These are phyloP conservation scores for Schwanniomyces occidentalis DNA, from an alignment of 805 yeast species.

Conservation along the genomic window DNA sequence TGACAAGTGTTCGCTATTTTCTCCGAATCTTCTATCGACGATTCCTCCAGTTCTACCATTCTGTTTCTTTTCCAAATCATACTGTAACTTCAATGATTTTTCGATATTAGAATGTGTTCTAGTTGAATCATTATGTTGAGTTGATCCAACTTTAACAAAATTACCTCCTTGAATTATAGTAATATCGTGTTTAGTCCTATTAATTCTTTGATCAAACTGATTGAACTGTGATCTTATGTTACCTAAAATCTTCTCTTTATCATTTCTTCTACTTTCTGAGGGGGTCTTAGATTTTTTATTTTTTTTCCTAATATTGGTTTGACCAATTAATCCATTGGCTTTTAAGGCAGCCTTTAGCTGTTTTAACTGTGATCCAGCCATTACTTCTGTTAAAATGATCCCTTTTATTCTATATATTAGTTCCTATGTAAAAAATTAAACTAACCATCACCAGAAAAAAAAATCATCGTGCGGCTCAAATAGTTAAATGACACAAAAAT, in stretches of 20 bases:
- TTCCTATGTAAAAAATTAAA: not conserved
- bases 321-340: constrained; percentile 83
- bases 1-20: constrained; percentile 63
- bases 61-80: constrained; percentile 60
- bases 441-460: constrained; percentile 5
- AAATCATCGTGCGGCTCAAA: constrained; percentile 17
- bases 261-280: constrained; percentile 69
- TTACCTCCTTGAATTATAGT: constrained; percentile 41
- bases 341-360: constrained; percentile 75
- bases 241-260: constrained; percentile 52
- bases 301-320: constrained; percentile 65
- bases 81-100: constrained; percentile 52
- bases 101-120: constrained; percentile 36
- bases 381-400: constrained; percentile 17
- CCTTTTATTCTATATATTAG: not conserved
- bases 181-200: constrained; percentile 61
- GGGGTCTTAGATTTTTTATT: constrained; percentile 50
- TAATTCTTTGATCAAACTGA: constrained; percentile 80
- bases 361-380: constrained; percentile 90
- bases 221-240: constrained; percentile 82
- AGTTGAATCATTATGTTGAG: constrained; percentile 36
- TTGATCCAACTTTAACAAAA: constrained; percentile 44
- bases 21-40: constrained; percentile 90
- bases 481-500: constrained; percentile 3
- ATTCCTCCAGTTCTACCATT: constrained; percentile 78